Conservation (phyloP, 2,329 filamentous ascomycete species). For the Ophiostoma australiae region DNA sequence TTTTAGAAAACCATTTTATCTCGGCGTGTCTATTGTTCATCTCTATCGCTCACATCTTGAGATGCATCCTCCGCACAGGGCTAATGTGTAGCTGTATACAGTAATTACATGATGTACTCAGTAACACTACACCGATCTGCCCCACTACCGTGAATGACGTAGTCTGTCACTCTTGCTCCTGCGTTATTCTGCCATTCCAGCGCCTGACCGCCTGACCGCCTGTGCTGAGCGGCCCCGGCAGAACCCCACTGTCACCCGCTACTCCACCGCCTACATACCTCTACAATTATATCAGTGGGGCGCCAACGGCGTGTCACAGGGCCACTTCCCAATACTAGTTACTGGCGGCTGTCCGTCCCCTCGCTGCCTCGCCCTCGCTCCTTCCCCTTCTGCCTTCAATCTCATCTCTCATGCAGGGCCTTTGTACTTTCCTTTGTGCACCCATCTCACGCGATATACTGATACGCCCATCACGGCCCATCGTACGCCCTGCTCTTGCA, state of each 20-base stretch:
- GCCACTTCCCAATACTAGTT: background rate
- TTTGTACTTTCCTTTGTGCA: slow-evolving; percentile 2
- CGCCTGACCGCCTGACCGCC: background rate
- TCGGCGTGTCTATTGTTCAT: no score
- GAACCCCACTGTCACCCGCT: slow-evolving; percentile 7
- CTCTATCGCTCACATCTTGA: no score
- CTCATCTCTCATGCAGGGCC: background rate
- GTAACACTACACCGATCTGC: background rate
- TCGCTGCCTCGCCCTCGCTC: background rate
- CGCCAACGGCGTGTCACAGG: slow-evolving; percentile 3
- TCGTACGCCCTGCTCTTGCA: background rate
- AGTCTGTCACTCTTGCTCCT: background rate
- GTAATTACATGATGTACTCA: background rate
- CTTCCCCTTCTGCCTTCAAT: background rate
- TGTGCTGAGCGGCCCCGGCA: background rate
- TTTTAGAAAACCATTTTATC: no score
- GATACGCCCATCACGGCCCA: background rate
- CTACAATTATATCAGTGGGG: background rate
- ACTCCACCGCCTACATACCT: background rate
- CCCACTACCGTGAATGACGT: slow-evolving; percentile 6
- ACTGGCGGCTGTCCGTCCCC: background rate
- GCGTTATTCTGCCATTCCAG: background rate
- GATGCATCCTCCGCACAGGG: no score
- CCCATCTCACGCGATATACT: background rate
- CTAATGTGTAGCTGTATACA: background rate